Conservation (phyloP, 1,284 basidiomycete species). For the Inonotus hispidus region DNA sequence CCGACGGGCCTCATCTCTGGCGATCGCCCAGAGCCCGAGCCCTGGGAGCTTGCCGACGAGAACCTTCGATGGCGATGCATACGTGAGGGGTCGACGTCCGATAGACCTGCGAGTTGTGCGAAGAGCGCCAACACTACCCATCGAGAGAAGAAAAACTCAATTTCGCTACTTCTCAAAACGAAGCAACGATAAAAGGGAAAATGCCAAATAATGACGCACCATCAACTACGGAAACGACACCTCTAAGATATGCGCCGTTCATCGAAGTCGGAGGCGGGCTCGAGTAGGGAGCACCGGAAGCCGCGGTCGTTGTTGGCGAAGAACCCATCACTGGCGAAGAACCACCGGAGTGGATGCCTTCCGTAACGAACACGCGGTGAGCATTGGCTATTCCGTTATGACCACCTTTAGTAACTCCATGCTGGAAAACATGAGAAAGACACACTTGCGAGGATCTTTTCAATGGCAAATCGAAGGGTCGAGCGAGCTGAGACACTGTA, state of each 20-base stretch:
- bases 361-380: slow-evolving; percentile 70
- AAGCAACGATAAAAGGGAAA: not conserved
- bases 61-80: slow-evolving; percentile 71
- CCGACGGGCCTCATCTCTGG: not conserved
- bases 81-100: slow-evolving; percentile 63
- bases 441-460: slow-evolving; percentile 73
- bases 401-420: not conserved
- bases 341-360: slow-evolving; percentile 31
- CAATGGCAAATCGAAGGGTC: slow-evolving; percentile 59
- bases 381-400: slow-evolving; percentile 48
- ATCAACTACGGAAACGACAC: slow-evolving; percentile 74
- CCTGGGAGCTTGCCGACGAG: slow-evolving; percentile 42
- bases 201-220: slow-evolving; percentile 38
- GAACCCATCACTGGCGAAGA: slow-evolving; percentile 37
- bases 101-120: slow-evolving; percentile 62
- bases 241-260: slow-evolving; percentile 33
- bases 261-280: slow-evolving; percentile 30
- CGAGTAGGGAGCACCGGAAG: not conserved
- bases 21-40: not conserved
- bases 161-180: not conserved
- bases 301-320: slow-evolving; percentile 24
- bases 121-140: slow-evolving; percentile 65
- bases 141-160: not conserved
- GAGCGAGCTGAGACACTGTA: slow-evolving; percentile 64
- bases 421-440: not conserved